Evolutionary conservation across 1,284 basidiomycete species (phyloP).

Genomic region (Trametes sp.): DNA sequence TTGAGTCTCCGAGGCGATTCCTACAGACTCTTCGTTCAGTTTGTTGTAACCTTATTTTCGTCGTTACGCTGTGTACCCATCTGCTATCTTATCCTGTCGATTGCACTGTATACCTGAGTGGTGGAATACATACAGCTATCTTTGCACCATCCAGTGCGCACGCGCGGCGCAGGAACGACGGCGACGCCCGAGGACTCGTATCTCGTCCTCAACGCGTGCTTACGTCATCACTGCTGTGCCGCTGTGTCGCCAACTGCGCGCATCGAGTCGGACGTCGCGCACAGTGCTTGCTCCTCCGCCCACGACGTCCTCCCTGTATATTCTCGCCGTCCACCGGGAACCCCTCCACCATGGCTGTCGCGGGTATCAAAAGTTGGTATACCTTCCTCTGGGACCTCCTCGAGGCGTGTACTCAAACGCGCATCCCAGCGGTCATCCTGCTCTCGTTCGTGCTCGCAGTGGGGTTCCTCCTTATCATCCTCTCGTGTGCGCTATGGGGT

Average conservation of each 20-base stretch:
- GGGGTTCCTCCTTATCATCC: slow-evolving; percentile 97
- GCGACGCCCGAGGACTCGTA: too few species aligned
- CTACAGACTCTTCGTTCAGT: slow-evolving; percentile 1
- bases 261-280: slow-evolving; percentile 2
- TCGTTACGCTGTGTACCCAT: slow-evolving; percentile 9
- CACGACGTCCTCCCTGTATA: slow-evolving; percentile 17
- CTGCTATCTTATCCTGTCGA: slow-evolving; percentile 19
- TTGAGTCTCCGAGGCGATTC: too few species aligned
- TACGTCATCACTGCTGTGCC: slow-evolving; percentile 19
- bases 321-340: slow-evolving; percentile 2
- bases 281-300: slow-evolving; percentile 9
- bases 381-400: slow-evolving; percentile 13
- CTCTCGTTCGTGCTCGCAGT: slow-evolving; percentile 96
- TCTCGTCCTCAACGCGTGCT: slow-evolving; percentile 2
- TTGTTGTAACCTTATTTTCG: slow-evolving; percentile 14
- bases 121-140: slow-evolving; percentile 9
- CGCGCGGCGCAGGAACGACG: too few species aligned
- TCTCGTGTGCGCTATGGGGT: slow-evolving; percentile 94
- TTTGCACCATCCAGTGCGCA: too few species aligned
- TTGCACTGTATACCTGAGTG: slow-evolving; percentile 19
- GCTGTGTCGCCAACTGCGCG: slow-evolving; percentile 7
- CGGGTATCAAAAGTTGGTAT: slow-evolving; percentile 44
- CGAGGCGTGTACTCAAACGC: slow-evolving; percentile 25
- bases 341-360: slow-evolving; percentile 35
- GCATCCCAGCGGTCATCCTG: slow-evolving; percentile 81